Base-by-base conservation (phyloP, 345 rosid species). In the thale cress (Arabidopsis thaliana) region DNA sequence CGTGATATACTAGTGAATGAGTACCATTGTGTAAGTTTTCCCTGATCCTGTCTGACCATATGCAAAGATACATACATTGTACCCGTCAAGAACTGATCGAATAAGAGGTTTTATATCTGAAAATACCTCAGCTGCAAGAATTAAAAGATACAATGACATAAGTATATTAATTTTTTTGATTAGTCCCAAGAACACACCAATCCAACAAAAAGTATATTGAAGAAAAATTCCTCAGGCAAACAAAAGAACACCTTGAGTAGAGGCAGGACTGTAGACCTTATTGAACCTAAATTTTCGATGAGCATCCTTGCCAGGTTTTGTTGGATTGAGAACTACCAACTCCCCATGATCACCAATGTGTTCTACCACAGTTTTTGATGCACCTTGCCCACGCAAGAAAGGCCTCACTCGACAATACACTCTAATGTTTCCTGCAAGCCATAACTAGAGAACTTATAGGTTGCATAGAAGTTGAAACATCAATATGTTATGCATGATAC, bases 41-140 rank as follows among this genome's bases (percentile, higher is more conserved):
- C 98, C 98, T 1, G 97, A 94, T 75, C 98, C 98, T 41, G 98
- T 94, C 81, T 95, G 99, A 38, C 99, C 99, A 63, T 95, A 95
- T 4, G 99, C 99, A 82, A 95, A 92, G 64, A 95, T 95, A 67
- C 99, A 92, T 1, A 88, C 98, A 67, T 85, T 89, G 69, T 85
- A 92, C 23, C 99, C 99, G 84, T 95, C 98, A 8, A 92, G 86
- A 13, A 87, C 93, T 2, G 91, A 92, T 13, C 89, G 85, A 38
- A 92, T 63, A 79, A 92, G 86, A 0, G 97, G 93, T 78, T 88
- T 87, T 22, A 86, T 83, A 59, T 95, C 97, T 12, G 88, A 74
- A 82, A 83, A 92, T 52, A 95, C 96, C 59, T 89, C 91, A 69
- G 64, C 99, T 92, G 89, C 73, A 78, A 83, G 65, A 48, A 71